phyloP scores from a whole-genome alignment of 2,329 filamentous ascomycete genomes.

The Calonectria leucothoes region DNA sequence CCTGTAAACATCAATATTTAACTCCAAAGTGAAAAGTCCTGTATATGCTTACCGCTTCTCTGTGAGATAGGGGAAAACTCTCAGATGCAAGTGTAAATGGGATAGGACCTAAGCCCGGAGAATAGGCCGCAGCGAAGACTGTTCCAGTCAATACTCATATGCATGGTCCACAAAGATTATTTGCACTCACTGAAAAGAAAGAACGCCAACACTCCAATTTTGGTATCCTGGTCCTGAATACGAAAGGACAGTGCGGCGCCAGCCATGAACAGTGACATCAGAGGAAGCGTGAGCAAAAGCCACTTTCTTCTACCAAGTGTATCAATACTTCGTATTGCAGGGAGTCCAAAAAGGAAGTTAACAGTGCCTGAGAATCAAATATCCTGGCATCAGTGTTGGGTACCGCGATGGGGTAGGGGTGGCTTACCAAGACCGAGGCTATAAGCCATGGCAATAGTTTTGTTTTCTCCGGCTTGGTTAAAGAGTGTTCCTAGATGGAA shows the following conservation, averaged over 20 bases:
- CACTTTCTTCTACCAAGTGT: conserved; percentile 54
- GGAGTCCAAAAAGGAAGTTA: conserved; percentile 56
- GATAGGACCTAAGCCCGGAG: conserved; percentile 56
- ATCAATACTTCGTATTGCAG: conserved; percentile 49
- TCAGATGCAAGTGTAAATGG: conserved; percentile 62
- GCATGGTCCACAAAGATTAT: neutral
- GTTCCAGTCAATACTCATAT: conserved; percentile 1
- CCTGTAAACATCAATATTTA: conserved; percentile 41
- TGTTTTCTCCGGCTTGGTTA: conserved; percentile 34
- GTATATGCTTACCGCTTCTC: conserved; percentile 51
- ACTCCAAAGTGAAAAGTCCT: neutral
- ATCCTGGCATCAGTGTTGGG: neutral
- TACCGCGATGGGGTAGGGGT: neutral
- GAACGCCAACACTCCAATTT: conserved; percentile 47
- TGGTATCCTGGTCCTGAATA: conserved; percentile 30
- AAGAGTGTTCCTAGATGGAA: conserved; percentile 35
- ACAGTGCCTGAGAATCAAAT: conserved; percentile 44
- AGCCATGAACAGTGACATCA: conserved; percentile 55
- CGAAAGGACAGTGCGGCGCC: conserved; percentile 50
- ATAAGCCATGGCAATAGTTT: conserved; percentile 41
- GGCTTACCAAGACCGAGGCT: conserved; percentile 30
- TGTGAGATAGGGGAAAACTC: conserved; percentile 60
- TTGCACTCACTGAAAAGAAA: conserved; percentile 48
- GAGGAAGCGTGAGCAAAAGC: conserved; percentile 54
- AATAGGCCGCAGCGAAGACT: conserved; percentile 55